Conservation (phyloP, 2,329 filamentous ascomycete species). For the Sporothrix globosa region DNA sequence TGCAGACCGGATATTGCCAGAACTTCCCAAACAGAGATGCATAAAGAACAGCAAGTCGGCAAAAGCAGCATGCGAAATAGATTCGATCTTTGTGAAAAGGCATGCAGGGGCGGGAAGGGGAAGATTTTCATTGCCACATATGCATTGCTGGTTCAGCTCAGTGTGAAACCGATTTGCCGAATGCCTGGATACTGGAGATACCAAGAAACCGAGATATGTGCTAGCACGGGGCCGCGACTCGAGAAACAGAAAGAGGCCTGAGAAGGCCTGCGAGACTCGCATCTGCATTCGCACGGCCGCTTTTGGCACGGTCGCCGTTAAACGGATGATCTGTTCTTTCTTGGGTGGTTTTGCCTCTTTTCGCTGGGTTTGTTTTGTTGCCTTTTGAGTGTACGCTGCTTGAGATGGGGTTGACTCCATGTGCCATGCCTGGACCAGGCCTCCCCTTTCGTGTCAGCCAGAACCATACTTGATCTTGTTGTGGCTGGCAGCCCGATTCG, state of each 20-base stretch:
- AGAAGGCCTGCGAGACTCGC: background rate
- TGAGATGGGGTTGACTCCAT: background rate
- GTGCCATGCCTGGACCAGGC: background rate
- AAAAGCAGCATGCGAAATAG: conserved; percentile 1
- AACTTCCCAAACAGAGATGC: background rate
- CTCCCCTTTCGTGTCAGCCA: conserved; percentile 25
- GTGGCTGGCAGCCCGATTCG: conserved; percentile 28
- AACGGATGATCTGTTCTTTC: conserved; percentile 7
- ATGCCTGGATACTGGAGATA: conserved; percentile 32
- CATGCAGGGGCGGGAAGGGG: conserved; percentile 14
- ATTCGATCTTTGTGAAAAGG: background rate
- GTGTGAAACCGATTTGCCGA: conserved; percentile 36
- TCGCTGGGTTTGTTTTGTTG: conserved; percentile 1
- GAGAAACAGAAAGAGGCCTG: conserved; percentile 1
- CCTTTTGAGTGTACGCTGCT: background rate
- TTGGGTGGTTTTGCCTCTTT: background rate
- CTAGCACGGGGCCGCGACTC: background rate
- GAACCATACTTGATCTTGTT: conserved; percentile 26
- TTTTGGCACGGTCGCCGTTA: conserved; percentile 19
- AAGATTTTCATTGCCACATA: conserved; percentile 9
- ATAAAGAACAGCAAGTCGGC: background rate
- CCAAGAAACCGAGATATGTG: background rate
- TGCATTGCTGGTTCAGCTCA: conserved; percentile 30
- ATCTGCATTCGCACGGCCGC: background rate
- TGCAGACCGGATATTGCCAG: background rate